A percentile compares a stretch with the other conserved stretches of the same genome.
These are phyloP conservation scores for Oryza glumipatula DNA, from an alignment of 176 grass and related monocot genomes.

Conservation along the genomic window DNA sequence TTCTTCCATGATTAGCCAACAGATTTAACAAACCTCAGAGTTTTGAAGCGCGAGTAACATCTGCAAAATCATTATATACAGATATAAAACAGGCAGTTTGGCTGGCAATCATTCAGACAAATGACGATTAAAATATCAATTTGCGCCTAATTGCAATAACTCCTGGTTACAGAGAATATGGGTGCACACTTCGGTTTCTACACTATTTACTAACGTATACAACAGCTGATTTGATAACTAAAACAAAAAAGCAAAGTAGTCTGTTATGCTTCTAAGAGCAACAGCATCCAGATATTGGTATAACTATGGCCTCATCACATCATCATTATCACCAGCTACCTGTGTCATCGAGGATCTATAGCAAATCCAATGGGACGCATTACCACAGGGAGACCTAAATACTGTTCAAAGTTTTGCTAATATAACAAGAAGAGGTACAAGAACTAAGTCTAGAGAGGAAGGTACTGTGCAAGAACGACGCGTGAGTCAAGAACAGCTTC, in stretches of 20 bases:
- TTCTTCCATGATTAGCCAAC: slow-evolving; percentile 53
- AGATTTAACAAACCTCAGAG: slow-evolving; percentile 22
- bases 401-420: background rate
- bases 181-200: slow-evolving; percentile 4
- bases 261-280: background rate
- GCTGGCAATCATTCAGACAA: background rate
- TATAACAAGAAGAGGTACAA: background rate
- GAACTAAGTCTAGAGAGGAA: background rate
- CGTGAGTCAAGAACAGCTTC: background rate
- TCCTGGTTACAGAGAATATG: background rate
- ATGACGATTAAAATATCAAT: background rate
- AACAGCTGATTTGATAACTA: background rate
- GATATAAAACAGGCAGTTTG: slow-evolving; percentile 24
- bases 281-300: background rate
- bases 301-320: background rate
- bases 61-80: slow-evolving; percentile 46
- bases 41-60: slow-evolving; percentile 13
- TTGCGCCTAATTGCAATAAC: background rate
- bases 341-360: background rate
- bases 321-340: background rate
- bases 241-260: background rate
- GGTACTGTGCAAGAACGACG: background rate
- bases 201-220: background rate
- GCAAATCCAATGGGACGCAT: background rate
- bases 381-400: background rate